Base-by-base conservation (phyloP, 352 stramenopile genomes). In the Globisporangium rhizosaccharum region DNA sequence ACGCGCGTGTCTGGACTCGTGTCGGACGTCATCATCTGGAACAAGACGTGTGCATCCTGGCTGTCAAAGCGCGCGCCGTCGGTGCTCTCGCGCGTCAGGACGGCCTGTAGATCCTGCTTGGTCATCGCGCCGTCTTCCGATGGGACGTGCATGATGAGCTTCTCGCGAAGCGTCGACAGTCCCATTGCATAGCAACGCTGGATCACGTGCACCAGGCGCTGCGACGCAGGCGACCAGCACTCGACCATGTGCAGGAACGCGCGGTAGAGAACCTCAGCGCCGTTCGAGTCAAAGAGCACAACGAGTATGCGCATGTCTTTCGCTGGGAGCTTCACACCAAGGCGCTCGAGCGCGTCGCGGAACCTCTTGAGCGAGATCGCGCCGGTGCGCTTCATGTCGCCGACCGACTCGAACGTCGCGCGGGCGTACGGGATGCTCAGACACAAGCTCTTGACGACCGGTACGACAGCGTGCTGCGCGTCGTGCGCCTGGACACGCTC, bases 281-380 rank as follows among this genome's bases (percentile, higher is more conserved):
- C 79, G 39, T 75, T 82, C 23, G 46, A 54, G 49, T 86, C 76
- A 10, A 86, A 74, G 53, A 87, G 66, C 33, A 79, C 58, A n/a
- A 77, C 66, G 11, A 86, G 48, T 2, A 85, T 53, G 26, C 74
- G 75, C 10, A 80, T 36, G 28, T 86, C 73, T 33, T 76, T 83
- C 1, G 63, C 1, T 4, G 62, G 42, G 1, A 87, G 51, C 11
- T 72, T 69, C 12, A 80, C 54, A 2, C 64, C 68, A 44, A 83
- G 56, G 33, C 73, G 68, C 25, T 60, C 36, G 10, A 89, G 42
- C 2, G 55, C 53, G 20, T 86, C 73, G 8, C 62, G 71, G 51
- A 87, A 86, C 30, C 70, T 67, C 39, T 66, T 71, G 42, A 85
- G 66, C 3, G 76, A 73, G 36, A 85, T 75, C 0, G 26, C 7